A percentile compares a stretch with the other conserved stretches of the same genome.
Evolutionary conservation across 1,284 basidiomycete genomes (phyloP).

Genomic region (Stereum hirsutum): DNA sequence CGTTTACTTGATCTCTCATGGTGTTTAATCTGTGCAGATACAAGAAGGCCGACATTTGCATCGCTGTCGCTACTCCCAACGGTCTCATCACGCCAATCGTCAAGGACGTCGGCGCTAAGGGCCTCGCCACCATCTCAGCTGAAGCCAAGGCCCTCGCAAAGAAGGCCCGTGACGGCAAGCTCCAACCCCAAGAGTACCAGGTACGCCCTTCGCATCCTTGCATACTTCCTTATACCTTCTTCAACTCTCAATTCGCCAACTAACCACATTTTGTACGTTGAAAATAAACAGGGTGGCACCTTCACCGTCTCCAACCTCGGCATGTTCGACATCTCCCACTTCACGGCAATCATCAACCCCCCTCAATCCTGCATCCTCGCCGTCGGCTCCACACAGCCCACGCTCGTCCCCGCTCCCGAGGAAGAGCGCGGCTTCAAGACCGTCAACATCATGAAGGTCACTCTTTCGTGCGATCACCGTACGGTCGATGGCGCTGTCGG

Average conservation of each 20-base stretch:
- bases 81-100: conserved; percentile 98
- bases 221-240: background rate
- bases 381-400: conserved; percentile 82
- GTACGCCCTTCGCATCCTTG: conserved; percentile 25
- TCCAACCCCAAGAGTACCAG: conserved; percentile 95
- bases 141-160: conserved; percentile 90
- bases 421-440: conserved; percentile 93
- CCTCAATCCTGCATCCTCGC: conserved; percentile 98
- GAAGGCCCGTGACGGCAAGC: conserved; percentile 95
- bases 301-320: conserved; percentile 99
- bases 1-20: conserved; percentile 5
- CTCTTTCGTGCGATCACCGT: conserved; percentile 92
- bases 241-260: background rate
- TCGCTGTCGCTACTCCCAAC: conserved; percentile 94
- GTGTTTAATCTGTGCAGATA: conserved; percentile 45
- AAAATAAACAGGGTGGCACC: conserved; percentile 69
- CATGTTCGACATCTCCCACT: conserved; percentile 94
- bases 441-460: conserved; percentile 91
- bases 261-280: background rate
- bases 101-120: conserved; percentile 88
- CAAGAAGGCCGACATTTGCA: conserved; percentile 93
- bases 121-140: conserved; percentile 86
- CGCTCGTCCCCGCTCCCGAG: conserved; percentile 82
- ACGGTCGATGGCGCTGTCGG: conserved; percentile 92
- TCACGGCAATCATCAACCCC: conserved; percentile 99